phyloP scores from a whole-genome alignment of 2,329 filamentous ascomycete genomes.

The Sarocladium brachiariae region DNA sequence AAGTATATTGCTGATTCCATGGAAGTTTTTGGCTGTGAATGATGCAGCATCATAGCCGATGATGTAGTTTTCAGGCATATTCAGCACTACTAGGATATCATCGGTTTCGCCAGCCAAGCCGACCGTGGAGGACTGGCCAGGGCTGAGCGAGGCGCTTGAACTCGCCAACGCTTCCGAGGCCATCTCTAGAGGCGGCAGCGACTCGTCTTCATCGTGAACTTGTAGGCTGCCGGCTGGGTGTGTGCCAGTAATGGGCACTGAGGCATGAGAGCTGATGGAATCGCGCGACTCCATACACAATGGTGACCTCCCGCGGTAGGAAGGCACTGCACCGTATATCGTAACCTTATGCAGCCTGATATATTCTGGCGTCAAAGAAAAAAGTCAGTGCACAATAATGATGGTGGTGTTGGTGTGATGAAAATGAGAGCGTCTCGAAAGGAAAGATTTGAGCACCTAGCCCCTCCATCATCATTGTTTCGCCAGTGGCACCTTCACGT shows the following conservation, averaged over 20 bases:
- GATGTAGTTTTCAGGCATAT: slow-evolving; percentile 42
- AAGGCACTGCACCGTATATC: too few species aligned
- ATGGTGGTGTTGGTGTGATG: neutral
- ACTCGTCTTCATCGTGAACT: slow-evolving; percentile 26
- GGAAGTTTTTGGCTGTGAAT: slow-evolving; percentile 40
- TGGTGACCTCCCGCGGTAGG: too few species aligned
- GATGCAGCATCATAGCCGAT: slow-evolving; percentile 48
- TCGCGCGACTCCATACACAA: slow-evolving; percentile 5
- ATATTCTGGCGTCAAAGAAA: neutral
- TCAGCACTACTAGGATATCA: slow-evolving; percentile 46
- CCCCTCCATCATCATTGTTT: neutral
- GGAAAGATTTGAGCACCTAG: slow-evolving; percentile 3
- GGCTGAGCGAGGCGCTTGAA: neutral
- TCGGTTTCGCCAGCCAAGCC: slow-evolving; percentile 24
- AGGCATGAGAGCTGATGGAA: slow-evolving; percentile 27
- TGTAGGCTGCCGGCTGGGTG: slow-evolving; percentile 36
- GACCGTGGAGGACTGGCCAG: slow-evolving; percentile 12
- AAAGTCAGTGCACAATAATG: neutral
- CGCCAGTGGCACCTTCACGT: neutral
- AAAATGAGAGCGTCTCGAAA: neutral
- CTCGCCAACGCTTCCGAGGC: neutral
- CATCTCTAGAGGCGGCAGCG: slow-evolving; percentile 23
- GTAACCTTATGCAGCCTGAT: neutral
- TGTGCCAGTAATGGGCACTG: slow-evolving; percentile 31
- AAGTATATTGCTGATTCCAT: slow-evolving; percentile 48